Evolutionary conservation across 2,329 filamentous ascomycete species (phyloP), one percentile per base, ranked within the genome.

Genomic region (Monilinia fructigena): DNA sequence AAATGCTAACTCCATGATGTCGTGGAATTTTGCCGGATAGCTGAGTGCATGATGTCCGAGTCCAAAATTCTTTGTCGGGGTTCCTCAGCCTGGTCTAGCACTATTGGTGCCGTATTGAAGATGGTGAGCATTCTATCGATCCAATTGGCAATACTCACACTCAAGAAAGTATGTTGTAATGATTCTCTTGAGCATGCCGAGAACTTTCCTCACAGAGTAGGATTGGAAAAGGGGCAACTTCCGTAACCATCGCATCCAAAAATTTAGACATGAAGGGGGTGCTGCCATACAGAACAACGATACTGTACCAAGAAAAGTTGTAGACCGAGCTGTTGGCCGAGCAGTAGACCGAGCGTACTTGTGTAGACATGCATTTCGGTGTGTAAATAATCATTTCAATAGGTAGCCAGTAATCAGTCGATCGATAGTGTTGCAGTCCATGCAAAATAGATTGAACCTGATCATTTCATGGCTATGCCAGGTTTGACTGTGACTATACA

Each of bases 11-110:
- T 50, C 45, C 66, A 47, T 65, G 65, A 70, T 68, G 58, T 56
- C 35, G 58, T 67, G 69, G 68, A 68, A 59, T 70, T 72, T 71
- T 72, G 66, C 70, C 70, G 71, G 71, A 70, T 60, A 68, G 66
- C 63, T 66, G 54, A 66, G 60, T 67, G 67, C 68, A 69, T 63
- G 55, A 71, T 67, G 62, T 63, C 64, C 61, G 55, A 70, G 63
- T 53, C 35, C 63, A 53, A 53, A 42, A 64, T 61, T 35, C 53
- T 40, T 59, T 66, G 52, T 45, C 28, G 54, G 63, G 42, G 54
- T 59, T 59, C n/a, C 58, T 60, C 52, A 64, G 67, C 65, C 61
- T 67, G 65, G 35, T 60, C 55, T 52, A 56, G 47, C 55, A 59
- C 45, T 50, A 38, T 45, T n/a, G 47, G 56, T 59, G 40, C 45